phyloP scores from a whole-genome alignment of 441 rosid species.

The Mallotus repandus region DNA sequence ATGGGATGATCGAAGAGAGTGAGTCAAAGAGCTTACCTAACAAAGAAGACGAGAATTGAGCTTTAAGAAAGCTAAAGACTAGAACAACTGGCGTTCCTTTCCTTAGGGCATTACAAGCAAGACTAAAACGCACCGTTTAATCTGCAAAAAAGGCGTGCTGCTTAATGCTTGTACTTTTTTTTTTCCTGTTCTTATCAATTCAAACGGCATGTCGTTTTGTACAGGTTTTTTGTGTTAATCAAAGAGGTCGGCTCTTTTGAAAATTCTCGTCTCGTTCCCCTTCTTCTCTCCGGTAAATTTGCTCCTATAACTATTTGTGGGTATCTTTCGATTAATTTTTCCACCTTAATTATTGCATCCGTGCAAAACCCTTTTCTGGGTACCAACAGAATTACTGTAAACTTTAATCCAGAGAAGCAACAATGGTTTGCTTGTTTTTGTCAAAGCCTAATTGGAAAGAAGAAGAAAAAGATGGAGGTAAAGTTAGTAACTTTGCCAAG shows the following conservation, averaged over 20 bases:
- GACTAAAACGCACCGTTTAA: neutral
- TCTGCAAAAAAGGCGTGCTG: neutral
- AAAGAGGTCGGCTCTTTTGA: too few species aligned
- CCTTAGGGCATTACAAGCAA: neutral
- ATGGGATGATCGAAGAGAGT: neutral
- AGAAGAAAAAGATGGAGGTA: constrained; percentile 12
- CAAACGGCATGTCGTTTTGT: too few species aligned
- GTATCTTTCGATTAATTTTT: too few species aligned
- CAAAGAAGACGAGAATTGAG: neutral
- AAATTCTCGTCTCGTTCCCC: too few species aligned
- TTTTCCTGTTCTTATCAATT: too few species aligned
- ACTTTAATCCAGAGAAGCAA: neutral
- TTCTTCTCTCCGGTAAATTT: too few species aligned
- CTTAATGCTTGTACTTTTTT: too few species aligned
- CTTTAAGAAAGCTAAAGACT: neutral
- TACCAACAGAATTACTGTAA: neutral
- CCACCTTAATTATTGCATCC: neutral
- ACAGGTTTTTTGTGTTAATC: too few species aligned
- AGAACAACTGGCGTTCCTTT: too few species aligned
- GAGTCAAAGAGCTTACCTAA: neutral
- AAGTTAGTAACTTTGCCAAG: constrained; percentile 30
- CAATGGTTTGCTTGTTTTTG: constrained; percentile 55
- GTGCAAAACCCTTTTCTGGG: neutral
- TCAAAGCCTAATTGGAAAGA: constrained; percentile 41
- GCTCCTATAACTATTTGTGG: too few species aligned